A percentile compares a stretch with the other conserved stretches of the same genome.
Conservation (phyloP, 1,284 basidiomycete species). For the Malassezia brasiliensis region DNA sequence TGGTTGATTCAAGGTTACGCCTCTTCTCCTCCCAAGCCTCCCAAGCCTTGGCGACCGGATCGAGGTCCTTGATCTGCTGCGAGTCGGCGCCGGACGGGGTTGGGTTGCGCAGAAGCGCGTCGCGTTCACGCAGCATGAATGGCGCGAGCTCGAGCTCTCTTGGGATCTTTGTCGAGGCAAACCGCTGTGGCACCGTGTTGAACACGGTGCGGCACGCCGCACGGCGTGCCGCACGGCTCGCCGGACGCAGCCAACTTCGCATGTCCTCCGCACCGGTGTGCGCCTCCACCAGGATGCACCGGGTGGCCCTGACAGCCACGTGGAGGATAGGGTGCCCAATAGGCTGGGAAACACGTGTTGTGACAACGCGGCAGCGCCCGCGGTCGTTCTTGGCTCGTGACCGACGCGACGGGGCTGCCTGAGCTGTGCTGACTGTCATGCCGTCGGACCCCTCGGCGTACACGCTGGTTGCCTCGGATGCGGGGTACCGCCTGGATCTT, state of each 20-base stretch:
- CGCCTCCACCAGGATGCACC: neutral
- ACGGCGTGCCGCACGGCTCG: too few relatives aligned
- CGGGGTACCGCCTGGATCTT: slow-evolving; percentile 18
- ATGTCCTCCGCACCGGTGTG: neutral
- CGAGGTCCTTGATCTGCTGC: slow-evolving; percentile 53
- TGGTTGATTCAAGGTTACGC: slow-evolving; percentile 50
- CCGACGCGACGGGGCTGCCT: slow-evolving; percentile 5
- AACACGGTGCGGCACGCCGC: too few relatives aligned
- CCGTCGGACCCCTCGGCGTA: slow-evolving; percentile 17
- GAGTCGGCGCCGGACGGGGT: neutral
- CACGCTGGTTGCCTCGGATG: slow-evolving; percentile 17
- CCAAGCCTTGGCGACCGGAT: slow-evolving; percentile 55
- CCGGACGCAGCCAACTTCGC: neutral
- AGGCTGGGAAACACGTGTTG: neutral
- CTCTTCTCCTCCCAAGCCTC: slow-evolving; percentile 51
- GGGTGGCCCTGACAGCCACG: neutral
- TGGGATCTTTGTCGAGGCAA: neutral
- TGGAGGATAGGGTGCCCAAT: slow-evolving; percentile 6
- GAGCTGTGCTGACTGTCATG: slow-evolving; percentile 9
- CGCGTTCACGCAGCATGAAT: slow-evolving; percentile 22
- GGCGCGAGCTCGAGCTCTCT: slow-evolving; percentile 12
- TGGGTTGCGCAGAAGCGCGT: slow-evolving; percentile 15
- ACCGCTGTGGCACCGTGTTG: neutral
- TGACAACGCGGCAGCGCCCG: slow-evolving; percentile 7
- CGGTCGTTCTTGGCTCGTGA: slow-evolving; percentile 1